Conservation (phyloP, 2,329 filamentous ascomycete species). For the Calonectria hongkongensis region DNA sequence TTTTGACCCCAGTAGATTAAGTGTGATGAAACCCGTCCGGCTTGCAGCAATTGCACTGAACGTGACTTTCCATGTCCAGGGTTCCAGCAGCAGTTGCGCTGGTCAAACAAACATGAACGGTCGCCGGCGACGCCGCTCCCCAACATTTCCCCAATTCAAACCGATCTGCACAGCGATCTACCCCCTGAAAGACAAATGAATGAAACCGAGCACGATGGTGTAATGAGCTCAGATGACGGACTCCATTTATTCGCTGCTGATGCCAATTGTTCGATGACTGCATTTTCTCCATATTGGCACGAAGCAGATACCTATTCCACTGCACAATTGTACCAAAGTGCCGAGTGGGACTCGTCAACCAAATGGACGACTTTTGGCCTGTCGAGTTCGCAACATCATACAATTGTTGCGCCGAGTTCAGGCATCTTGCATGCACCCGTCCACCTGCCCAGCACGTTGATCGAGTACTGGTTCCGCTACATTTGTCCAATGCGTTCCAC, state of each 20-base stretch:
- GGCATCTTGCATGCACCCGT: neutral
- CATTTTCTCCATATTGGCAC: no score
- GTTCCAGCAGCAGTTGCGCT: neutral
- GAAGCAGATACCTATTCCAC: no score
- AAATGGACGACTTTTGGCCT: neutral
- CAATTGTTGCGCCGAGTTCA: neutral
- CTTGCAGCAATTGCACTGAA: neutral
- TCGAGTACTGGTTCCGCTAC: constrained; percentile 25
- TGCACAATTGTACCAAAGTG: neutral
- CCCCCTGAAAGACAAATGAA: no score
- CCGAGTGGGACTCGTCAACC: neutral
- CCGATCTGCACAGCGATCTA: neutral
- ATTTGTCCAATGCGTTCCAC: constrained; percentile 27
- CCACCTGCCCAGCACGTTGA: constrained; percentile 7
- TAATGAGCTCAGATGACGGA: no score
- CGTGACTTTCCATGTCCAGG: neutral
- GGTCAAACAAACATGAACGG: neutral
- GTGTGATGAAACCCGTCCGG: neutral
- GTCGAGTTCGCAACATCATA: neutral
- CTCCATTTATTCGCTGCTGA: no score
- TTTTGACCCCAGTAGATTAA: neutral
- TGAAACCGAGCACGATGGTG: no score
- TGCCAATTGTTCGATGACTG: no score
- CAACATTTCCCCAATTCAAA: no score
- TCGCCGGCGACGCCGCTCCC: neutral